Evolutionary conservation across 768 basidiomycete genomes (phyloP).

Genomic region (Arthromyces matolae): DNA sequence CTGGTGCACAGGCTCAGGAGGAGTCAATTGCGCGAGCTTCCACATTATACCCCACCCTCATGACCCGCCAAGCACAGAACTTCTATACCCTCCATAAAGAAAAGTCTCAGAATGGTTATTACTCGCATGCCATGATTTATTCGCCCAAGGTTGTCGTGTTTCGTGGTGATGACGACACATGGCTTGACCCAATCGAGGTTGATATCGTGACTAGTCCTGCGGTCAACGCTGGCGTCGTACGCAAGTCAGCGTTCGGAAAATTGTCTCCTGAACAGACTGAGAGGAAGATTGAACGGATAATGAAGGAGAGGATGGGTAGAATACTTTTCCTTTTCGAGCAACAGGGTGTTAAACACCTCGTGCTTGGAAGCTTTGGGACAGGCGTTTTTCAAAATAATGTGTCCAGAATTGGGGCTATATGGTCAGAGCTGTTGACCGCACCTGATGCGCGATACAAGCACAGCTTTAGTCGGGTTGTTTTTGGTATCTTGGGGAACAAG

Average conservation of each 20-base stretch:
- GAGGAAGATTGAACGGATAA: slow-evolving; percentile 45
- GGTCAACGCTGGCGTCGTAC: slow-evolving; percentile 59
- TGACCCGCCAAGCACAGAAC: slow-evolving; percentile 46
- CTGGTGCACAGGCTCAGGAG: slow-evolving; percentile 75
- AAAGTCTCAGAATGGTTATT: slow-evolving; percentile 51
- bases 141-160: slow-evolving; percentile 62
- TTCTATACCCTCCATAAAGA: slow-evolving; percentile 62
- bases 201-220: slow-evolving; percentile 73
- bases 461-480: slow-evolving; percentile 61
- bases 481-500: slow-evolving; percentile 48
- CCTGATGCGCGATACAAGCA: slow-evolving; percentile 50
- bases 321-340: slow-evolving; percentile 63
- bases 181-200: slow-evolving; percentile 52
- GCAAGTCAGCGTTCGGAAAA: slow-evolving; percentile 22
- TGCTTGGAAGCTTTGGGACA: slow-evolving; percentile 76
- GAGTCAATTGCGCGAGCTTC: slow-evolving; percentile 78
- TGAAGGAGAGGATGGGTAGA: slow-evolving; percentile 71
- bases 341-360: slow-evolving; percentile 53
- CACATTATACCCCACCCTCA: slow-evolving; percentile 62
- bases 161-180: slow-evolving; percentile 58
- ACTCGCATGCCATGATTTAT: slow-evolving; percentile 77
- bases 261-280: slow-evolving; percentile 20
- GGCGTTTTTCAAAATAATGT: slow-evolving; percentile 73
- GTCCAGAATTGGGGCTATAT: slow-evolving; percentile 53
- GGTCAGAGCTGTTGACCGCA: slow-evolving; percentile 55